A percentile compares a stretch with the other conserved stretches of the same genome.
Conservation (phyloP, 345 rosid species). For the Citrus mangshanensis region DNA sequence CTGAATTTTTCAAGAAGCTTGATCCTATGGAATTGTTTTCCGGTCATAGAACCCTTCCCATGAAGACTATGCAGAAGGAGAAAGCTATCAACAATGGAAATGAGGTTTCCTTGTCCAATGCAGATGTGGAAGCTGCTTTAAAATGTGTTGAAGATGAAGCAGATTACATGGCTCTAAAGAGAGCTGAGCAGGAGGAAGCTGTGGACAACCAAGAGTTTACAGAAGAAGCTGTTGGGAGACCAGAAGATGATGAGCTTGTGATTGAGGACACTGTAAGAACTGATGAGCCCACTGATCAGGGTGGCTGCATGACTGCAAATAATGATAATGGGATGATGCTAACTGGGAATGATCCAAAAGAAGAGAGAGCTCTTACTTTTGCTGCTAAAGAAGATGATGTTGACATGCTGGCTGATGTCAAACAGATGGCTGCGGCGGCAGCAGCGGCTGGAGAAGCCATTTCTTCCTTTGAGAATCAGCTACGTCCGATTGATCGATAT, state of each 20-base stretch:
- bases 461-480: conserved; percentile 77
- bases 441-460: conserved; percentile 92
- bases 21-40: conserved; percentile 97
- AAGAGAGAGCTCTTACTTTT: conserved; percentile 54
- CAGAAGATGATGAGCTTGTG: conserved; percentile 87
- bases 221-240: conserved; percentile 82
- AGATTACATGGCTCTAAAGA: conserved; percentile 99
- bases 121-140: conserved; percentile 98
- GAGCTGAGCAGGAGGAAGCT: conserved; percentile 98
- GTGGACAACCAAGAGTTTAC: conserved; percentile 98
- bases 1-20: conserved; percentile 98
- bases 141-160: conserved; percentile 99
- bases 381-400: conserved; percentile 76
- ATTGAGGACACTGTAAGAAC: conserved; percentile 78
- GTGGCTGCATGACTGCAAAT: conserved; percentile 27
- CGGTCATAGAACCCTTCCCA: conserved; percentile 62
- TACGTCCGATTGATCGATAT: conserved; percentile 95
- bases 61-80: conserved; percentile 55
- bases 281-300: conserved; percentile 73
- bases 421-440: conserved; percentile 92
- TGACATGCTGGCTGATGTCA: conserved; percentile 91
- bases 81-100: conserved; percentile 39
- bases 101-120: conserved; percentile 69
- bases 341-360: conserved; percentile 34
- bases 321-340: conserved; percentile 40